Conservation (phyloP, 2,329 filamentous ascomycete genomes). For the Xylariaceae sp. region DNA sequence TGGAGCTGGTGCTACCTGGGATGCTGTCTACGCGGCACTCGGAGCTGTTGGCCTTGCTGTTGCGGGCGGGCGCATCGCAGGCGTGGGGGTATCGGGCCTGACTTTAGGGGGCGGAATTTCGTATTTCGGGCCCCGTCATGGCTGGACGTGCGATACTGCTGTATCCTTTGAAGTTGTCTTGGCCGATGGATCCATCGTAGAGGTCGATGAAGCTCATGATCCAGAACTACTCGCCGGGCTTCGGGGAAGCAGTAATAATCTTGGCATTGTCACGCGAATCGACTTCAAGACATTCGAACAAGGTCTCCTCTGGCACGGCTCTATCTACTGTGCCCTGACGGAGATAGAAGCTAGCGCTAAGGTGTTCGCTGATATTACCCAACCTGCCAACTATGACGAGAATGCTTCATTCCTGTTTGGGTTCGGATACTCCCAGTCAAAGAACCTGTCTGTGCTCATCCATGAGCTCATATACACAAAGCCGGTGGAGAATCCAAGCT, state of each 20-base stretch:
- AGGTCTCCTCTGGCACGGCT: neutral
- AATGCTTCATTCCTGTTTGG: constrained; percentile 6
- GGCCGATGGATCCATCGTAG: constrained; percentile 39
- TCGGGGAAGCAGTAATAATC: constrained; percentile 20
- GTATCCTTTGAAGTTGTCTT: constrained; percentile 45
- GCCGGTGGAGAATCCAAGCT: neutral
- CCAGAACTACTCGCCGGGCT: constrained; percentile 18
- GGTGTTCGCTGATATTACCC: neutral
- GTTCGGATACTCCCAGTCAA: neutral
- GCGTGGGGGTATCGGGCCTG: constrained; percentile 42
- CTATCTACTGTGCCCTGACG: neutral
- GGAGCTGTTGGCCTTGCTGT: constrained; percentile 34
- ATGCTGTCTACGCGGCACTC: constrained; percentile 37
- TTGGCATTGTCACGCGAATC: constrained; percentile 4
- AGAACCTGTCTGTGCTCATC: neutral
- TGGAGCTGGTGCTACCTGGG: constrained; percentile 43
- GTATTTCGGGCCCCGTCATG: constrained; percentile 41
- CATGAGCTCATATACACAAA: constrained; percentile 9
- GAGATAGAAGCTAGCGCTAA: neutral
- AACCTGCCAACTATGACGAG: constrained; percentile 3
- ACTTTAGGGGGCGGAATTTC: constrained; percentile 46
- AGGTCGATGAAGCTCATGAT: constrained; percentile 11
- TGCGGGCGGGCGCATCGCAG: constrained; percentile 41
- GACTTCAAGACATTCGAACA: constrained; percentile 3
- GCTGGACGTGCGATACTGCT: constrained; percentile 46